phyloP scores from a whole-genome alignment of 2,329 filamentous ascomycete species.

The Bipolaris bicolor region DNA sequence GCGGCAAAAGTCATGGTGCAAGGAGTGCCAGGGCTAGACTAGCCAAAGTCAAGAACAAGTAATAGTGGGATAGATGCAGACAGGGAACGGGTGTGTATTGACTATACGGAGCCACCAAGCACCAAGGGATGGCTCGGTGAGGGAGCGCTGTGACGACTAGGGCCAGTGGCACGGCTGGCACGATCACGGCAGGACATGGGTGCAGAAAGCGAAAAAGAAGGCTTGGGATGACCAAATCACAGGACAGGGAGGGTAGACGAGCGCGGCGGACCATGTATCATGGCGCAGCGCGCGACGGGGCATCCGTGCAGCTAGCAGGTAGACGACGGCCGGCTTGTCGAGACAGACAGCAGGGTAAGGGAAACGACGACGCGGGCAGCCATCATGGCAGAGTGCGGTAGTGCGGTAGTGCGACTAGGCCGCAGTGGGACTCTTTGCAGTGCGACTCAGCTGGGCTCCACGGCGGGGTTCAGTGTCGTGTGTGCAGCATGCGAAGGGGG shows the following conservation, averaged over 20 bases:
- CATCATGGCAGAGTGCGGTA: constrained; percentile 35
- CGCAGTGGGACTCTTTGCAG: constrained; percentile 30
- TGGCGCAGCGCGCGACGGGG: constrained; percentile 52
- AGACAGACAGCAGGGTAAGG: constrained; percentile 35
- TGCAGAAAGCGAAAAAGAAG: constrained; percentile 46
- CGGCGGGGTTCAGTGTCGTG: constrained; percentile 37
- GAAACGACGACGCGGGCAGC: constrained; percentile 30
- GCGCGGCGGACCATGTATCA: constrained; percentile 48
- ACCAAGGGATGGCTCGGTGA: constrained; percentile 44
- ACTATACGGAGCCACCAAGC: constrained; percentile 42
- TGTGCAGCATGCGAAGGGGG: constrained; percentile 34
- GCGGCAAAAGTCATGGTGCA: constrained; percentile 44
- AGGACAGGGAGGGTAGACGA: constrained; percentile 33
- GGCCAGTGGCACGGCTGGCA: constrained; percentile 50
- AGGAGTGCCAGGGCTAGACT: constrained; percentile 39
- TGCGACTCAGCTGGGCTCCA: constrained; percentile 45
- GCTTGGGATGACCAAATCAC: constrained; percentile 44
- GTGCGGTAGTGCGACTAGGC: constrained; percentile 33
- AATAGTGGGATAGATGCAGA: constrained; percentile 43
- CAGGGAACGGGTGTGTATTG: constrained; percentile 42
- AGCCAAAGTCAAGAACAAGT: constrained; percentile 37
- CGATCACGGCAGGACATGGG: constrained; percentile 38
- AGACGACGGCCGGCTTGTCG: constrained; percentile 36
- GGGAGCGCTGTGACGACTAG: constrained; percentile 47
- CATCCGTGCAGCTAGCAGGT: constrained; percentile 41